Percentiles rank a stretch among this genome's conserved stretches.
Conservation (phyloP, 805 yeast genomes). For the Blastobotrys attinorum region DNA sequence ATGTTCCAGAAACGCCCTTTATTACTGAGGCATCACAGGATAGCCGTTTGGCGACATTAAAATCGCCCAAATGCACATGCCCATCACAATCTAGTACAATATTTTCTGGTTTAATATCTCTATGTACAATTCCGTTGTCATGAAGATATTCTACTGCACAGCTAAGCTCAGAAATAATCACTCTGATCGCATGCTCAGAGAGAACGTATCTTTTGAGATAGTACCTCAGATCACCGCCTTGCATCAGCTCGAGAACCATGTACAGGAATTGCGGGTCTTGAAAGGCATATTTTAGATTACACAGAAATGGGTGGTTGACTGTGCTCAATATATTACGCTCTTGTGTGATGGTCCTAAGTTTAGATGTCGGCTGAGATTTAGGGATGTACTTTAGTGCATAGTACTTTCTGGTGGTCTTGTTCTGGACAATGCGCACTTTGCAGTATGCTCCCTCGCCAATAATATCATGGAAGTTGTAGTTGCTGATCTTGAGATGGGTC, state of each 20-base stretch:
- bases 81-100: conserved; percentile 77
- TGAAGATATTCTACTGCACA: conserved; percentile 41
- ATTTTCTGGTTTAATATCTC: conserved; percentile 94
- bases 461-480: conserved; percentile 40
- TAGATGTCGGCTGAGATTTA: conserved; percentile 14
- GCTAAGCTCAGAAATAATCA: conserved; percentile 24
- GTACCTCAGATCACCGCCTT: conserved; percentile 26
- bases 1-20: conserved; percentile 22
- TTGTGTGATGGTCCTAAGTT: conserved; percentile 16
- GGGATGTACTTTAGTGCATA: conserved; percentile 25
- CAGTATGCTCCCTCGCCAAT: conserved; percentile 85
- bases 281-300: conserved; percentile 24
- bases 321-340: conserved; percentile 22
- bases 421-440: conserved; percentile 49
- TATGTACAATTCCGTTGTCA: conserved; percentile 56
- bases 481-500: conserved; percentile 7
- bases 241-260: conserved; percentile 22
- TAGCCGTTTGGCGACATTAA: conserved; percentile 87
- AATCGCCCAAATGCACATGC: conserved; percentile 89
- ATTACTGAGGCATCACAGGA: conserved; percentile 19
- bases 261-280: conserved; percentile 20
- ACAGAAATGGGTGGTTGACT: conserved; percentile 22
- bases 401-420: conserved; percentile 10
- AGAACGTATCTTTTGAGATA: conserved; percentile 20
- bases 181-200: conserved; percentile 20